Evolutionary conservation across 148 eudicot genomes (phyloP).

Genomic region (Gaultheria prostrata): DNA sequence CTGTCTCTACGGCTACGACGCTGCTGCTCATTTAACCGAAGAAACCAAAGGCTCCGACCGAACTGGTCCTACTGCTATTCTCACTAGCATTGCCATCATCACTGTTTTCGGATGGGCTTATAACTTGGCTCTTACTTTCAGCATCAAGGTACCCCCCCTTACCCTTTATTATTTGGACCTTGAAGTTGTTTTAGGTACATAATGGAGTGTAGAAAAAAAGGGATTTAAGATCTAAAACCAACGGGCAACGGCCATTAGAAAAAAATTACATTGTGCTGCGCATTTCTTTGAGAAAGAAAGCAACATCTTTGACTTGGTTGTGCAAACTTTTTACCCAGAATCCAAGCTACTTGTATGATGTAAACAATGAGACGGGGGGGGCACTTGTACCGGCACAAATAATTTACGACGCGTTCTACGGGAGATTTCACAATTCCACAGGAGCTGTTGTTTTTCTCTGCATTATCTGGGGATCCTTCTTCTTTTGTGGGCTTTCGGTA

Average conservation of each 20-base stretch:
- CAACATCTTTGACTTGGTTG: not conserved
- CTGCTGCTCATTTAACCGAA: constrained; percentile 72
- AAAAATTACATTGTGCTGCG: not conserved
- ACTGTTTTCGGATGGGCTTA: constrained; percentile 66
- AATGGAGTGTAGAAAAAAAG: not conserved
- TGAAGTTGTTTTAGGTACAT: not conserved
- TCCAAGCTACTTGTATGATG: constrained; percentile 48
- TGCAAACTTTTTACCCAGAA: constrained; percentile 25
- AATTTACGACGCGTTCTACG: constrained; percentile 66
- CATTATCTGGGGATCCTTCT: constrained; percentile 71
- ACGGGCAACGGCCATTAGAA: not conserved
- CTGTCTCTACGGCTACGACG: constrained; percentile 61
- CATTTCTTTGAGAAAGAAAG: not conserved
- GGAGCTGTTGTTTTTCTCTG: constrained; percentile 59
- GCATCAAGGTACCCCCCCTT: constrained; percentile 52
- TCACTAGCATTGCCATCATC: constrained; percentile 58
- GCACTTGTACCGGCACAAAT: constrained; percentile 68
- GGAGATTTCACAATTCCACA: constrained; percentile 45
- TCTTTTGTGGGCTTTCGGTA: constrained; percentile 64
- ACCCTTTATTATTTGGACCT: not conserved
- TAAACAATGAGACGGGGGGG: constrained; percentile 61
- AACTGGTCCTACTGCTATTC: constrained; percentile 65
- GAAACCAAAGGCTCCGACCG: constrained; percentile 69
- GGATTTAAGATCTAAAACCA: not conserved
- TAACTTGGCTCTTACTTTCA: constrained; percentile 63